Conservation (phyloP, 768 basidiomycete genomes). For the Hypholoma sublateritium region DNA sequence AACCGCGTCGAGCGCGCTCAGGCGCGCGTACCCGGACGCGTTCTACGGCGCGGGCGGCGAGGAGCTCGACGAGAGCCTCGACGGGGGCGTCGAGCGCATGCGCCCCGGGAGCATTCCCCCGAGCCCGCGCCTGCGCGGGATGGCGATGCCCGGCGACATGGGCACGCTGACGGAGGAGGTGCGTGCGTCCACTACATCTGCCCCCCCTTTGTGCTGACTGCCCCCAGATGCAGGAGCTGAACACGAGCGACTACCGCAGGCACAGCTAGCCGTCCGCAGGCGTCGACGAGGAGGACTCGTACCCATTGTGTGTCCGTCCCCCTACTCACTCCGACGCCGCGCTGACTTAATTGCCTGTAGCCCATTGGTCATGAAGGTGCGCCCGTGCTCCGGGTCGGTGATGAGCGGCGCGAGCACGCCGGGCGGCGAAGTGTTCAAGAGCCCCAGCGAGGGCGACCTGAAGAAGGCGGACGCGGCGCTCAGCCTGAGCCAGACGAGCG, state of each 20-base stretch:
- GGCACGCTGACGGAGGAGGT: constrained; percentile 89
- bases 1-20: constrained; percentile 94
- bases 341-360: constrained; percentile 34
- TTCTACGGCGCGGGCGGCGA: constrained; percentile 66
- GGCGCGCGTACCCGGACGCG: constrained; percentile 93
- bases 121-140: constrained; percentile 82
- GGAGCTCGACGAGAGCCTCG: constrained; percentile 33
- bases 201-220: not conserved
- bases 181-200: constrained; percentile 16
- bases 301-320: constrained; percentile 70
- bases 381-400: constrained; percentile 78
- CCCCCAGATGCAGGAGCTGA: constrained; percentile 75
- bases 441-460: constrained; percentile 85
- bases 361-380: constrained; percentile 88
- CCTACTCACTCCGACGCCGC: not conserved
- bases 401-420: constrained; percentile 75
- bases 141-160: constrained; percentile 91
- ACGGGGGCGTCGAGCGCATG: constrained; percentile 65
- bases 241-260: constrained; percentile 85
- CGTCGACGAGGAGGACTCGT: constrained; percentile 89
- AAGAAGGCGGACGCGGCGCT: constrained; percentile 87
- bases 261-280: constrained; percentile 56
- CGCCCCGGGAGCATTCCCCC: constrained; percentile 79
- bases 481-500: constrained; percentile 61
- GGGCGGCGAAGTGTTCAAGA: constrained; percentile 77